Conservation (phyloP, 345 rosid species). For the Gossypium turneri region DNA sequence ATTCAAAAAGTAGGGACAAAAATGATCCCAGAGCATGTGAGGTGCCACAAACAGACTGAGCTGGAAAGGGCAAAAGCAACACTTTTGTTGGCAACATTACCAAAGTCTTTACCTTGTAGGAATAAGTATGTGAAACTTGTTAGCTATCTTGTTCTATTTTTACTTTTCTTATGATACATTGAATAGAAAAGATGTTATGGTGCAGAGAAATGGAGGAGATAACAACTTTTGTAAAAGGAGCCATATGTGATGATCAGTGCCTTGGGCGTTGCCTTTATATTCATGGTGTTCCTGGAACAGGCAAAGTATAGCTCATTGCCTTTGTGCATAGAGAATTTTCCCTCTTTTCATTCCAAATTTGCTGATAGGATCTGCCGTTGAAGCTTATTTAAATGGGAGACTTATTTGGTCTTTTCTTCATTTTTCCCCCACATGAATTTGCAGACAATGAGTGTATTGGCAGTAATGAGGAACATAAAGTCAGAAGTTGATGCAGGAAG, state of each 20-base stretch:
- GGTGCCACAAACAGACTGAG: slow-evolving; percentile 81
- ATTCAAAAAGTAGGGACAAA: slow-evolving; percentile 81
- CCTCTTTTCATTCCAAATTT: neutral
- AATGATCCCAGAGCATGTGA: slow-evolving; percentile 81
- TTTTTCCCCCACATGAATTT: slow-evolving; percentile 9
- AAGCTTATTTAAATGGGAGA: slow-evolving; percentile 1
- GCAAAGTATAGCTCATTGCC: slow-evolving; percentile 51
- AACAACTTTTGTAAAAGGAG: slow-evolving; percentile 69
- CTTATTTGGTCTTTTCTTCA: slow-evolving; percentile 13
- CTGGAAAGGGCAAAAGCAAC: slow-evolving; percentile 84
- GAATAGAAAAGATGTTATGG: slow-evolving; percentile 4
- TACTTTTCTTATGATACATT: neutral
- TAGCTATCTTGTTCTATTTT: neutral
- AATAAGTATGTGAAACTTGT: slow-evolving; percentile 45
- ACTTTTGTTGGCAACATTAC: slow-evolving; percentile 74
- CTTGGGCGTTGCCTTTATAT: slow-evolving; percentile 86
- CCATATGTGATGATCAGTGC: slow-evolving; percentile 82
- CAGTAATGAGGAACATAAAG: slow-evolving; percentile 76
- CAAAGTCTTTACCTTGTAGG: slow-evolving; percentile 87
- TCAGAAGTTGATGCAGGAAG: slow-evolving; percentile 82
- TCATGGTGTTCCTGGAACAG: slow-evolving; percentile 99
- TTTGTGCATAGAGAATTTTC: neutral
- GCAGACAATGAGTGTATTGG: slow-evolving; percentile 81
- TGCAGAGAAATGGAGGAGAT: slow-evolving; percentile 90
- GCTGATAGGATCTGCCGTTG: slow-evolving; percentile 2